phyloP scores from a whole-genome alignment of 73 alveolate species.

The Paramecium pentaurelia region DNA sequence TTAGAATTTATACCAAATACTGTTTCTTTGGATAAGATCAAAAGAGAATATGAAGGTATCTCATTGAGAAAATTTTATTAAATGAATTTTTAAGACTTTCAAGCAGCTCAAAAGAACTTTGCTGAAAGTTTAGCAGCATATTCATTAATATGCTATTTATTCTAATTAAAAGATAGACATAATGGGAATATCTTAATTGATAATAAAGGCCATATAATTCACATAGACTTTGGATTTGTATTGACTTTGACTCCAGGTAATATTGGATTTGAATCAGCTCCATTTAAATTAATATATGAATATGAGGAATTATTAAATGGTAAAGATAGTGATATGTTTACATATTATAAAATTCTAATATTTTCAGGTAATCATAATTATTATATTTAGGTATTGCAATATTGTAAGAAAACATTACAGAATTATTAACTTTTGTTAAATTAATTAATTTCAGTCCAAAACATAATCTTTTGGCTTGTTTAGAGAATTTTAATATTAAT shows the following conservation, averaged over 20 bases:
- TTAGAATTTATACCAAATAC: constrained; percentile 97
- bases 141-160: constrained; percentile 91
- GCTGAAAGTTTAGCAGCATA: constrained; percentile 99
- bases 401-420: background rate
- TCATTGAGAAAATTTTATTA: constrained; percentile 77
- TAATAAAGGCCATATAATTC: constrained; percentile 94
- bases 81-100: constrained; percentile 78
- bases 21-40: constrained; percentile 89
- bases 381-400: background rate
- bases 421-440: background rate
- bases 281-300: constrained; percentile 87
- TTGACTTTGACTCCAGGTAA: constrained; percentile 95
- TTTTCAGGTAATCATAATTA: background rate
- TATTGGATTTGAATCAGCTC: constrained; percentile 95
- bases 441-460: background rate
- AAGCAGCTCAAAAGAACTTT: constrained; percentile 96
- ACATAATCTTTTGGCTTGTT: background rate
- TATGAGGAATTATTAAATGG: constrained; percentile 44
- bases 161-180: constrained; percentile 96
- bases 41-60: constrained; percentile 73
- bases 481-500: background rate
- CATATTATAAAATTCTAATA: background rate
- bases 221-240: constrained; percentile 95
- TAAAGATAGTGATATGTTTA: background rate
- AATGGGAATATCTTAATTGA: constrained; percentile 94